Percentiles rank a stretch among this genome's conserved stretches.
phyloP scores from a whole-genome alignment of 495 filamentous ascomycete genomes.

The Bacidia rubella region DNA sequence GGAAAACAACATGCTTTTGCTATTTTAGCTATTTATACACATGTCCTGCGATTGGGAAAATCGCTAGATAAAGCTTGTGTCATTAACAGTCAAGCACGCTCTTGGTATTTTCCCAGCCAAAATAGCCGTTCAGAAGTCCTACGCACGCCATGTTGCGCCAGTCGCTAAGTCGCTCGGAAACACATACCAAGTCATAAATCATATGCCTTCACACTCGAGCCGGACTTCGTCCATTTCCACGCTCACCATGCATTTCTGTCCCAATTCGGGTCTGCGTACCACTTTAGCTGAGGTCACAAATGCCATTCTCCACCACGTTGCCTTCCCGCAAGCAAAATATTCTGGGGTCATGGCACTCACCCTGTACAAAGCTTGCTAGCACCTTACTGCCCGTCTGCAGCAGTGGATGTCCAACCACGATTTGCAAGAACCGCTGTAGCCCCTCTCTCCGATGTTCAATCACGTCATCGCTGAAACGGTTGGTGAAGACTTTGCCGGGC shows the following conservation, averaged over 20 bases:
- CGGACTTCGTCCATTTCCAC: background rate
- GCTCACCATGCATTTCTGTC: conserved; percentile 64
- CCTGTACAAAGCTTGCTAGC: conserved; percentile 87
- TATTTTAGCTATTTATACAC: no score
- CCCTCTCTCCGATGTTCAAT: conserved; percentile 91
- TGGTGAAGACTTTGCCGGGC: conserved; percentile 95
- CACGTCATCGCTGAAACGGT: conserved; percentile 95
- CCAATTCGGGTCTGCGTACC: conserved; percentile 55
- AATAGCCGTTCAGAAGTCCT: no score
- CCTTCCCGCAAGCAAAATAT: no score
- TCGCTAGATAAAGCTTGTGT: no score
- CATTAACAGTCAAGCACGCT: no score
- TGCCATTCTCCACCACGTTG: conserved; percentile 2
- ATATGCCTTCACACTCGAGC: background rate
- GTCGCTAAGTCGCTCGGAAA: conserved; percentile 2
- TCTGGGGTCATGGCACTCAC: conserved; percentile 35
- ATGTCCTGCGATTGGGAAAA: no score
- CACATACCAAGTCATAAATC: background rate
- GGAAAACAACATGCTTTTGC: no score
- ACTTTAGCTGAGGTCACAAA: background rate
- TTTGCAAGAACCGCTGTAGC: conserved; percentile 90
- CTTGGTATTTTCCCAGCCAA: no score
- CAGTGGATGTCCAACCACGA: conserved; percentile 91
- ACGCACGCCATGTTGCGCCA: background rate
- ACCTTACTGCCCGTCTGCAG: conserved; percentile 97